These are phyloP conservation scores for Paramecium octaurelia DNA, from an alignment of 73 alveolate genomes.

Conservation along the genomic window DNA sequence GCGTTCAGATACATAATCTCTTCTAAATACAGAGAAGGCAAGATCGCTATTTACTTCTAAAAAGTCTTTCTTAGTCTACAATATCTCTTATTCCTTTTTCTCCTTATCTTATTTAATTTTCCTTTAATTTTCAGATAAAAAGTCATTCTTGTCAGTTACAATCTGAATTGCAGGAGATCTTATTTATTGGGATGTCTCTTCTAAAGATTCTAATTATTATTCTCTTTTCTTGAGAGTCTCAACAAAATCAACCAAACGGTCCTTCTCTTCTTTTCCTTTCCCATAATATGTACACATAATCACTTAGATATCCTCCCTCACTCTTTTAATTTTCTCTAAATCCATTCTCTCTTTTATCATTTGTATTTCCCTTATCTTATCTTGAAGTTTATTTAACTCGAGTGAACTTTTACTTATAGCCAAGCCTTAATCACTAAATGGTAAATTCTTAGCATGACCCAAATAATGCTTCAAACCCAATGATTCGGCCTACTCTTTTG, in stretches of 20 bases:
- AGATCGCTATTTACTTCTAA: conserved; percentile 60
- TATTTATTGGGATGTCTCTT: neutral
- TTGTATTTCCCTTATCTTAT: conserved; percentile 59
- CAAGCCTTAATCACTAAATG: conserved; percentile 61
- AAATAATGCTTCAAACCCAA: conserved; percentile 57
- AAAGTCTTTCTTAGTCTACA: conserved; percentile 51
- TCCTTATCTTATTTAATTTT: conserved; percentile 53
- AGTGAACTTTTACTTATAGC: conserved; percentile 56
- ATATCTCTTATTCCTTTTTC: conserved; percentile 44
- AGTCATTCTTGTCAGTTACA: conserved; percentile 62
- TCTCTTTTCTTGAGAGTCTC: conserved; percentile 51
- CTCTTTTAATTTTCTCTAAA: conserved; percentile 53
- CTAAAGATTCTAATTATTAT: neutral
- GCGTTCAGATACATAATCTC: conserved; percentile 17
- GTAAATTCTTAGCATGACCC: conserved; percentile 59
- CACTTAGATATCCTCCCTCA: conserved; percentile 50
- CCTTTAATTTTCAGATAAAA: conserved; percentile 58
- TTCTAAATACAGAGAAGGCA: conserved; percentile 34
- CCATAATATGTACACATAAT: conserved; percentile 64
- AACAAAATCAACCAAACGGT: conserved; percentile 41
- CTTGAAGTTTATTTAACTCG: conserved; percentile 51
- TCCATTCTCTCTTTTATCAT: conserved; percentile 58
- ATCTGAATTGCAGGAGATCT: conserved; percentile 14
- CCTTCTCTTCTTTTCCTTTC: conserved; percentile 50
- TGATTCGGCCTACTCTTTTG: conserved; percentile 49